Conservation (phyloP, 257 asterid species). For the Solanum bulbocastanum region DNA sequence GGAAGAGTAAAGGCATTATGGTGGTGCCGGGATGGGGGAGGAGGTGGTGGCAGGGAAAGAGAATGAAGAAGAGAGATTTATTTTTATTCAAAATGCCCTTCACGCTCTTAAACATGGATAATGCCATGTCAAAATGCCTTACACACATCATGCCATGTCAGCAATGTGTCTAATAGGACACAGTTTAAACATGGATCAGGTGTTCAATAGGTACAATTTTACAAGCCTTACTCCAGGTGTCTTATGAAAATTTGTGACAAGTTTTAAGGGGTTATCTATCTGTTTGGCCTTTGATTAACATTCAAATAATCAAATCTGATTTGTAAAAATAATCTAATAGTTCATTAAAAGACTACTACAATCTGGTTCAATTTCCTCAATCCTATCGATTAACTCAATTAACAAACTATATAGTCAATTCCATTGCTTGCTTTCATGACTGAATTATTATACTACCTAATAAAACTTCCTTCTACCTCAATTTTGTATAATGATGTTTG, state of each 20-base stretch:
- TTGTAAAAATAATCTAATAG: neutral
- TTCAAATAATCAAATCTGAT: neutral
- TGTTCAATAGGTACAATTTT: neutral
- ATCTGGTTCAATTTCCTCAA: neutral
- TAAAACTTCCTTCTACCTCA: neutral
- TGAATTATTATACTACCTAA: neutral
- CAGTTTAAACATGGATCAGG: neutral
- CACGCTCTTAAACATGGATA: neutral
- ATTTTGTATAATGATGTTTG: neutral
- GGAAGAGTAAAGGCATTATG: neutral
- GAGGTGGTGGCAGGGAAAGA: neutral
- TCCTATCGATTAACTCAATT: too few relatives aligned
- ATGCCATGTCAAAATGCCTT: neutral
- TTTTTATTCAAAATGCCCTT: neutral
- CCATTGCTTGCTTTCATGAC: neutral
- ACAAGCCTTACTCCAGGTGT: neutral
- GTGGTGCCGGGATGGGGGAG: neutral
- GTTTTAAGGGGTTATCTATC: neutral
- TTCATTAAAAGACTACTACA: neutral
- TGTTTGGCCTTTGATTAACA: neutral
- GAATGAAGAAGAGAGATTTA: neutral
- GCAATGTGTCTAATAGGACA: neutral
- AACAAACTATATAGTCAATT: neutral
- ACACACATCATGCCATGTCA: neutral
- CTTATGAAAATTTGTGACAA: neutral